These are phyloP conservation scores for Gymnopilus dilepis DNA, from an alignment of 768 basidiomycete genomes.

Conservation along the genomic window DNA sequence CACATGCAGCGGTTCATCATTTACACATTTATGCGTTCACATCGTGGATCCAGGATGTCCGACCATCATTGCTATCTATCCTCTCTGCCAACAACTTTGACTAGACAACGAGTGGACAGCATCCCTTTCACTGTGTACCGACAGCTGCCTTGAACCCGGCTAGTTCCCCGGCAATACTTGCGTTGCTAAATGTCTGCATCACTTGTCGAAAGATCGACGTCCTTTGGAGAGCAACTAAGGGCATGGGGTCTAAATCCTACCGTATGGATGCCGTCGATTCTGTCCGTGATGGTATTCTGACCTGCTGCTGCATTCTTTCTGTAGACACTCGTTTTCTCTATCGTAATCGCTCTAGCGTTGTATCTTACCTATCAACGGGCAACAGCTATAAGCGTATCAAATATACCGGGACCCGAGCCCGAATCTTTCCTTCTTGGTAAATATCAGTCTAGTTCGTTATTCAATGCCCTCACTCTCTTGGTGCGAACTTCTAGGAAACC, in stretches of 20 bases:
- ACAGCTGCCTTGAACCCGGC: neutral
- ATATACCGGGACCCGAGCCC: conserved; percentile 54
- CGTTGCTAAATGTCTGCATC: conserved; percentile 3
- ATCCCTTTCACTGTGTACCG: neutral
- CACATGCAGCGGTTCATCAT: conserved; percentile 37
- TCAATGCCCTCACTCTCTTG: neutral
- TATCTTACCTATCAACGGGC: conserved; percentile 39
- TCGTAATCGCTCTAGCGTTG: conserved; percentile 20
- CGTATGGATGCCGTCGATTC: conserved; percentile 10
- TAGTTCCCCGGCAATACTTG: neutral
- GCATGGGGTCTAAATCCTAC: conserved; percentile 6
- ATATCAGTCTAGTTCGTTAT: neutral
- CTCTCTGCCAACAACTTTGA: conserved; percentile 15
- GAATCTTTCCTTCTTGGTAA: conserved; percentile 55
- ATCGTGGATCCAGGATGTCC: conserved; percentile 17
- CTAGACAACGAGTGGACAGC: neutral
- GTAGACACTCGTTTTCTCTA: conserved; percentile 12
- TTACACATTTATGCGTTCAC: conserved; percentile 26
- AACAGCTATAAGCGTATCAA: conserved; percentile 45
- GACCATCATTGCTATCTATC: conserved; percentile 13
- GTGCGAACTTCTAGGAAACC: conserved; percentile 44
- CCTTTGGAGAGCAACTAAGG: neutral
- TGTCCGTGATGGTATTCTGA: neutral
- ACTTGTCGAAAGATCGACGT: neutral
- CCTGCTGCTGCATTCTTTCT: neutral